A percentile compares a stretch with the other conserved stretches of the same genome.
phyloP scores from a whole-genome alignment of 352 stramenopile species.

The Globisporangium emineosum region DNA sequence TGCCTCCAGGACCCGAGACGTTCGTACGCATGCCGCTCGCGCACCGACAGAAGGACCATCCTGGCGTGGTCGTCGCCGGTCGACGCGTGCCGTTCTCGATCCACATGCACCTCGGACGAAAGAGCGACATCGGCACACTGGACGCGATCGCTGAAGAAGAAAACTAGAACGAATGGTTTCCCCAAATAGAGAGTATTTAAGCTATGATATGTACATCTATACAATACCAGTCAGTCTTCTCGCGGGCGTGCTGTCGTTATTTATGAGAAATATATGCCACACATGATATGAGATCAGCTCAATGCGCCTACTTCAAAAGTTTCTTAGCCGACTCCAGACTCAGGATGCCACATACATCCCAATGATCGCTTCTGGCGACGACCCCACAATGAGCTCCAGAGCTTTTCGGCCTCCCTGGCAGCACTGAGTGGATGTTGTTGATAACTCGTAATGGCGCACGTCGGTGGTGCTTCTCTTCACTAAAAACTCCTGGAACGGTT shows the following conservation, averaged over 20 bases:
- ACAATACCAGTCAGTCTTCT: not conserved
- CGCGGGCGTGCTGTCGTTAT: not conserved
- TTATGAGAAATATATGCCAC: not conserved
- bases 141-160: constrained; percentile 5
- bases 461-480: not conserved
- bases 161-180: not conserved
- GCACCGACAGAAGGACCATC: constrained; percentile 6
- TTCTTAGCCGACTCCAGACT: not conserved
- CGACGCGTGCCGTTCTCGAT: constrained; percentile 5
- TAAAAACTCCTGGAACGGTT: constrained; percentile 5
- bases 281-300: not conserved
- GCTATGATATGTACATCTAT: not conserved
- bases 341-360: constrained; percentile 8
- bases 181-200: not conserved
- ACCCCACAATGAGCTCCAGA: constrained; percentile 1
- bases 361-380: not conserved
- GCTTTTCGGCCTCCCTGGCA: not conserved
- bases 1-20: constrained; percentile 4
- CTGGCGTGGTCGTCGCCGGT: constrained; percentile 5
- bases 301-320: not conserved
- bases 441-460: not conserved
- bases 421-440: not conserved
- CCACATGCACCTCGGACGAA: constrained; percentile 10
- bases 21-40: constrained; percentile 5
- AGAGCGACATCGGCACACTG: not conserved